phyloP scores from a whole-genome alignment of 257 asterid genomes.

The Solanum verrucosum region DNA sequence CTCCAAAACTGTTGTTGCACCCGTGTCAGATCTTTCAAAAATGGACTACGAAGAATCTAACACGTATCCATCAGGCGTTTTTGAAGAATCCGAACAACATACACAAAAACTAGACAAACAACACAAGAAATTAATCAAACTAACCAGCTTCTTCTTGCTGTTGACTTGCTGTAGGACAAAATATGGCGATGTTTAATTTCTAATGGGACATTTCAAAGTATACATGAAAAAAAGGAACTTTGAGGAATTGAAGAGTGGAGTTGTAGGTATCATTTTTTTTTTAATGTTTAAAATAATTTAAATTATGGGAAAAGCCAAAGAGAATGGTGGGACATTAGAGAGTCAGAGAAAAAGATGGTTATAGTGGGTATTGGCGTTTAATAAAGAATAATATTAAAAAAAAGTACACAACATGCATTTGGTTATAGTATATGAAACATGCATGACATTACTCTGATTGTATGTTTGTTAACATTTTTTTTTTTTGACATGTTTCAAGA shows the following conservation, averaged over 20 bases:
- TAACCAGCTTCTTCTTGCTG: background rate
- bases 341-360: constrained; percentile 8
- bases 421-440: background rate
- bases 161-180: constrained; percentile 6
- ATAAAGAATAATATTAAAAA: background rate
- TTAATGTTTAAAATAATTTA: background rate
- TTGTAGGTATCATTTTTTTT: background rate
- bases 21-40: background rate
- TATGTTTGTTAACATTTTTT: constrained; percentile 12
- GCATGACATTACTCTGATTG: constrained; percentile 16
- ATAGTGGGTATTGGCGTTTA: background rate
- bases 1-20: background rate
- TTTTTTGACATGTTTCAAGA: background rate
- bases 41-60: background rate
- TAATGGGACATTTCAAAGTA: constrained; percentile 5
- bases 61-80: background rate
- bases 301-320: constrained; percentile 28
- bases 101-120: background rate
- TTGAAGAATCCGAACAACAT: background rate
- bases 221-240: background rate
- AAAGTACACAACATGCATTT: background rate
- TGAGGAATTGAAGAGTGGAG: background rate
- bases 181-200: constrained; percentile 3
- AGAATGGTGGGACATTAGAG: constrained; percentile 35
- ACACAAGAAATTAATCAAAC: background rate